Evolutionary conservation across 306 rosid species (phyloP).

Genomic region (Alnus rubra): DNA sequence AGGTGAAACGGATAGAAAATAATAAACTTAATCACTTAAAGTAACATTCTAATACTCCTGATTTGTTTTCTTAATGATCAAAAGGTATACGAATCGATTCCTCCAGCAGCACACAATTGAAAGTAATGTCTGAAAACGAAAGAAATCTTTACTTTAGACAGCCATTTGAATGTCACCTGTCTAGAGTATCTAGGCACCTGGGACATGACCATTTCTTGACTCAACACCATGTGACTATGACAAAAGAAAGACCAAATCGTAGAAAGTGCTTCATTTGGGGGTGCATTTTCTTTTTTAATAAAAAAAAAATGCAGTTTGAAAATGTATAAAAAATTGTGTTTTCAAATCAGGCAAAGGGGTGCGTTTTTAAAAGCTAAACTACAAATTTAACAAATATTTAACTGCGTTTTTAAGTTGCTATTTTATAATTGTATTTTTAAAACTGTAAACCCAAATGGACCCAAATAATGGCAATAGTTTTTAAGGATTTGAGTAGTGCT

Average conservation of each 20-base stretch:
- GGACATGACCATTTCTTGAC: conserved; percentile 16
- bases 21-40: too few species aligned
- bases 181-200: conserved; percentile 27
- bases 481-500: conserved; percentile 16
- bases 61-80: not conserved
- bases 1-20: too few species aligned
- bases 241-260: not conserved
- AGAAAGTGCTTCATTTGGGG: too few species aligned
- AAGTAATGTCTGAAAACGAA: not conserved
- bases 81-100: not conserved
- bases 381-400: too few species aligned
- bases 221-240: conserved; percentile 32
- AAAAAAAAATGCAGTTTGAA: too few species aligned
- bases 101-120: not conserved
- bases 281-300: too few species aligned
- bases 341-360: too few species aligned
- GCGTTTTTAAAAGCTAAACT: too few species aligned
- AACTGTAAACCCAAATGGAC: too few species aligned
- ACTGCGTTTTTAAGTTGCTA: too few species aligned
- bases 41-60: not conserved
- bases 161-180: conserved; percentile 27
- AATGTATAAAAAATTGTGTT: too few species aligned
- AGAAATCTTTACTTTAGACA: conserved; percentile 1
- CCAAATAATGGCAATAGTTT: not conserved
- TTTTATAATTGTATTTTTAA: too few species aligned